Conservation (phyloP, 257 asterid species). For the Ajuga chamaepitys region DNA sequence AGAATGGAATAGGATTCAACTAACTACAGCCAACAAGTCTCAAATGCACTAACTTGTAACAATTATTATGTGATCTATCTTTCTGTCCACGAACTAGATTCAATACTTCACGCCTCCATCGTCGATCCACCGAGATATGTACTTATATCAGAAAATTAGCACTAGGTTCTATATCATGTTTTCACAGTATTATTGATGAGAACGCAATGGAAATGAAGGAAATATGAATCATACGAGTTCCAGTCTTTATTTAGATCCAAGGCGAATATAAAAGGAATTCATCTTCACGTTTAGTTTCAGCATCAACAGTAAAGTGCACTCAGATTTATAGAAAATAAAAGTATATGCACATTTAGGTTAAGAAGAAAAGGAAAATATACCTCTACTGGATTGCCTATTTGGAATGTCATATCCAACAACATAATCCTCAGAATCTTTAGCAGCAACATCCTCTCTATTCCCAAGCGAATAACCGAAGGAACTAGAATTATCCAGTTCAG, state of each 20-base stretch:
- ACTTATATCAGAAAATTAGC: not conserved
- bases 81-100: not conserved
- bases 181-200: not conserved
- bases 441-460: constrained; percentile 27
- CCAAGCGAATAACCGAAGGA: constrained; percentile 40
- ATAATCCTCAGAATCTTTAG: constrained; percentile 38
- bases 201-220: not conserved
- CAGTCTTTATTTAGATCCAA: not conserved
- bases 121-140: not conserved
- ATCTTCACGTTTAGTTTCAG: not conserved
- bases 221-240: not conserved
- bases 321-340: not conserved
- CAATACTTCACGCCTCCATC: not conserved
- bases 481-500: constrained; percentile 35
- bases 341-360: not conserved
- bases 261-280: not conserved
- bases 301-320: constrained; percentile 1
- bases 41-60: not conserved
- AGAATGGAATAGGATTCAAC: not conserved
- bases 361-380: constrained; percentile 29
- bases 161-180: not conserved
- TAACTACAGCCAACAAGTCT: not conserved
- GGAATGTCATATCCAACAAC: constrained; percentile 43
- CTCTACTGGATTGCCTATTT: constrained; percentile 68
- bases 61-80: not conserved